A percentile compares a stretch with the other conserved stretches of the same genome.
phyloP scores from a whole-genome alignment of 108 stramenopile genomes.

The Tribonema minus region DNA sequence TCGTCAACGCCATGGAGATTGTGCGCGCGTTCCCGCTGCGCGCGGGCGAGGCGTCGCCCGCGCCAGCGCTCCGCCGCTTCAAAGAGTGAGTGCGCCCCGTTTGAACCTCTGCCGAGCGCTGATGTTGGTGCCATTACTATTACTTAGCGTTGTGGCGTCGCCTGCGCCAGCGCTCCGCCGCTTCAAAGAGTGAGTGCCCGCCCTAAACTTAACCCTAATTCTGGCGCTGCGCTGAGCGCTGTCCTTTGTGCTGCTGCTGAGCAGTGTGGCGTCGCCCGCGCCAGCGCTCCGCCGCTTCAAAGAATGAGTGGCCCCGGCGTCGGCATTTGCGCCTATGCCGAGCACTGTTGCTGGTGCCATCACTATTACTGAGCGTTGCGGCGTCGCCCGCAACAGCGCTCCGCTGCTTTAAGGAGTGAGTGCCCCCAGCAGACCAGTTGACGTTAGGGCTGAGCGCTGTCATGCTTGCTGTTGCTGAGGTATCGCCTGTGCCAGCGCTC shows the following conservation, averaged over 20 bases:
- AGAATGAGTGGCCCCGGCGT: slow-evolving; percentile 31
- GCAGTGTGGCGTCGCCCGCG: no score
- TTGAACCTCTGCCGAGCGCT: background rate
- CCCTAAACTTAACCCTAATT: background rate
- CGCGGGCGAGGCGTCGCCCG: no score
- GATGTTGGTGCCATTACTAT: background rate
- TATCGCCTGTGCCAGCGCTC: no score
- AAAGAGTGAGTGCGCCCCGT: slow-evolving; percentile 28
- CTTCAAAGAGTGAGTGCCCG: background rate
- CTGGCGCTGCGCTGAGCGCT: no score
- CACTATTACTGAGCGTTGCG: background rate
- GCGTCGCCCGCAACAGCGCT: background rate
- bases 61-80: no score
- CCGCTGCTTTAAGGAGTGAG: background rate
- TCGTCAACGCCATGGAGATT: slow-evolving; percentile 98
- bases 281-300: no score
- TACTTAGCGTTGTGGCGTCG: background rate
- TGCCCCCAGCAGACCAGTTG: no score
- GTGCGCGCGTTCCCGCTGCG: slow-evolving; percentile 66
- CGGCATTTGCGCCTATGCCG: background rate
- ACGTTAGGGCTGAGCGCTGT: no score
- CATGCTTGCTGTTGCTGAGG: slow-evolving; percentile 49
- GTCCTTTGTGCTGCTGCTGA: slow-evolving; percentile 49
- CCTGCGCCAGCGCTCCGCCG: background rate
- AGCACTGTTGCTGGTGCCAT: background rate